These are phyloP conservation scores for Eimeria praecox DNA, from an alignment of 169 alveolate species.

Conservation along the genomic window DNA sequence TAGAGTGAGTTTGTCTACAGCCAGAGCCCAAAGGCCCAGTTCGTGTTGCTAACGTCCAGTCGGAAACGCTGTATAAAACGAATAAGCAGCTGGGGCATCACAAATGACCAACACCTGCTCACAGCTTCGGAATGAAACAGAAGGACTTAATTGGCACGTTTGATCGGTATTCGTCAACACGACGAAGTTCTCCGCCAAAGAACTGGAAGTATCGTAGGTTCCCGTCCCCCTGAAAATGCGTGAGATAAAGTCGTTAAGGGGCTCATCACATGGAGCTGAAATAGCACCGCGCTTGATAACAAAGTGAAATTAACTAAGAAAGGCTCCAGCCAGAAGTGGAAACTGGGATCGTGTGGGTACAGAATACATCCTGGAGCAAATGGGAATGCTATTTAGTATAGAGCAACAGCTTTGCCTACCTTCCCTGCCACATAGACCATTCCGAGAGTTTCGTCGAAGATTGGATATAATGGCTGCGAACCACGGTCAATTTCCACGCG, in stretches of 20 bases:
- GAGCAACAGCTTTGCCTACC: constrained; percentile 34
- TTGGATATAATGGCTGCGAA: constrained; percentile 81
- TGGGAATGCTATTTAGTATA: neutral
- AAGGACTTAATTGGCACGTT: constrained; percentile 80
- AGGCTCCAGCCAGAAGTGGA: neutral
- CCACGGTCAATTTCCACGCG: constrained; percentile 80
- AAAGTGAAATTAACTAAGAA: neutral
- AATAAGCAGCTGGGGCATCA: neutral
- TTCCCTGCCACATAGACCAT: constrained; percentile 82
- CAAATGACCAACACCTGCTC: neutral
- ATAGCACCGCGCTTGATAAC: neutral
- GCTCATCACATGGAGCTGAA: neutral
- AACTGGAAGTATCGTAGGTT: constrained; percentile 77
- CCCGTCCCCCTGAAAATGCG: constrained; percentile 77
- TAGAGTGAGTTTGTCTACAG: neutral
- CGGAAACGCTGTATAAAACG: neutral
- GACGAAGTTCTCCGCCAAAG: constrained; percentile 50
- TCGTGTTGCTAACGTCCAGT: neutral
- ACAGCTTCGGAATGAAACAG: constrained; percentile 82
- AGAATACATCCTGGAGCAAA: neutral
- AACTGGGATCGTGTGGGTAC: too few relatives aligned
- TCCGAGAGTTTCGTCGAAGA: constrained; percentile 81
- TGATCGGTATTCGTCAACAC: constrained; percentile 79
- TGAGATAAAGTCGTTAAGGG: neutral
- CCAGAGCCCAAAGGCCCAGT: neutral